Conservation (phyloP, 208 protist genomes). For the Zelonia costaricensis region DNA sequence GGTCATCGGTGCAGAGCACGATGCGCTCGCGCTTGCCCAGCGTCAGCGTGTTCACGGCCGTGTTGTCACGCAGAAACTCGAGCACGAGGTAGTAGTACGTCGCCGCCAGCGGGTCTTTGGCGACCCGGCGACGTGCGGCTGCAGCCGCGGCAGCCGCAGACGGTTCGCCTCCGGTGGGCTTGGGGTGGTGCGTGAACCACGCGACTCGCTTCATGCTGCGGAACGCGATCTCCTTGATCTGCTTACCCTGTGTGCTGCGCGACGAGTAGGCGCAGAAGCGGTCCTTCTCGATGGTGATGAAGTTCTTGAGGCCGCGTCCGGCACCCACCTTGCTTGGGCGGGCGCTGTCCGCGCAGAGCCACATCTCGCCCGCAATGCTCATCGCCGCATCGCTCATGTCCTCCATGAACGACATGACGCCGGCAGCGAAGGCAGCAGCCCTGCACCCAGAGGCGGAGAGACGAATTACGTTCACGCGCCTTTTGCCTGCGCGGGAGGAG, state of each 20-base stretch:
- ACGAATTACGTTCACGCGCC: not conserved
- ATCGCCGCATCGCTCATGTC: conserved; percentile 56
- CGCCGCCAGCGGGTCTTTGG: conserved; percentile 5
- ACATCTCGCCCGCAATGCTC: conserved; percentile 76
- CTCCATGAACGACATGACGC: conserved; percentile 23
- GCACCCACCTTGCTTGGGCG: conserved; percentile 69
- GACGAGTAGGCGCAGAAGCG: conserved; percentile 74
- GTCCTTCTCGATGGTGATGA: conserved; percentile 68
- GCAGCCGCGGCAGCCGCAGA: not conserved
- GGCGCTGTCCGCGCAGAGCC: conserved; percentile 71
- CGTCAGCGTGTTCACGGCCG: conserved; percentile 15
- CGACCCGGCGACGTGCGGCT: conserved; percentile 1
- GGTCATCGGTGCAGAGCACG: conserved; percentile 81
- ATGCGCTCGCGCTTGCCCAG: conserved; percentile 72
- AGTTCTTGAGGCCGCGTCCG: conserved; percentile 72
- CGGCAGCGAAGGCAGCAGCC: not conserved
- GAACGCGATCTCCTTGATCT: conserved; percentile 68
- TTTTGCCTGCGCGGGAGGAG: too few species aligned
- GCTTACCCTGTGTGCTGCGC: conserved; percentile 41
- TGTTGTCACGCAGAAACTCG: conserved; percentile 76
- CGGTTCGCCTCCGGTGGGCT: conserved; percentile 6
- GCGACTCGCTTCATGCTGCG: conserved; percentile 76
- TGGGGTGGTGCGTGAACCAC: conserved; percentile 74
- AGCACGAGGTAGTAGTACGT: conserved; percentile 82
- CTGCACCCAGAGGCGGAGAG: not conserved